Conservation (phyloP, 805 yeast genomes). For the Hanseniaspora jakobsenii region DNA sequence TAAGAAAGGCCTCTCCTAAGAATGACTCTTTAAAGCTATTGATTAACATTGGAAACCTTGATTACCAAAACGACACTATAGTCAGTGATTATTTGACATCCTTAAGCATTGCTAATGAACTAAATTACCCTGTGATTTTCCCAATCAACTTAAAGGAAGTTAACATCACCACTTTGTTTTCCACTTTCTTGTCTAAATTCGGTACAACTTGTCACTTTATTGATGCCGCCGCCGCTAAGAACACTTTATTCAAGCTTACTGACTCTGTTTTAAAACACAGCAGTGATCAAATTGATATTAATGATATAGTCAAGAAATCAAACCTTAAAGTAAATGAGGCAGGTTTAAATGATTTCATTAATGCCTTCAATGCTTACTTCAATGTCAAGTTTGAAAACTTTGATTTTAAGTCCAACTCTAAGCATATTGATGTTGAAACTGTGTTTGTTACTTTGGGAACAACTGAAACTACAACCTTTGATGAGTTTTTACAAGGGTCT, state of each 20-base stretch:
- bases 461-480: conserved; percentile 45
- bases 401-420: conserved; percentile 25
- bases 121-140: conserved; percentile 56
- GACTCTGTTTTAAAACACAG: neutral
- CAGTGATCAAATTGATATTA: neutral
- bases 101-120: conserved; percentile 46
- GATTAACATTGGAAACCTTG: conserved; percentile 66
- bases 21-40: conserved; percentile 40
- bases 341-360: conserved; percentile 16
- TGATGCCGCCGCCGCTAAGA: conserved; percentile 51
- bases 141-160: conserved; percentile 54
- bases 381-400: conserved; percentile 8
- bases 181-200: conserved; percentile 47
- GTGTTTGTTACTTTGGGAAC: conserved; percentile 80
- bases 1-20: conserved; percentile 29
- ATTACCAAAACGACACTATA: conserved; percentile 42
- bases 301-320: conserved; percentile 19
- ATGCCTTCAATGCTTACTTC: conserved; percentile 14
- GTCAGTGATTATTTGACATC: conserved; percentile 55
- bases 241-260: conserved; percentile 7
- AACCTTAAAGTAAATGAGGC: conserved; percentile 19
- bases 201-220: conserved; percentile 55
- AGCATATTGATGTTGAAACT: conserved; percentile 48
- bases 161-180: conserved; percentile 53
- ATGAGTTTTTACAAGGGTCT: conserved; percentile 23